Evolutionary conservation across 805 yeast genomes (phyloP).

Genomic region (Jamesozyma gamospora): DNA sequence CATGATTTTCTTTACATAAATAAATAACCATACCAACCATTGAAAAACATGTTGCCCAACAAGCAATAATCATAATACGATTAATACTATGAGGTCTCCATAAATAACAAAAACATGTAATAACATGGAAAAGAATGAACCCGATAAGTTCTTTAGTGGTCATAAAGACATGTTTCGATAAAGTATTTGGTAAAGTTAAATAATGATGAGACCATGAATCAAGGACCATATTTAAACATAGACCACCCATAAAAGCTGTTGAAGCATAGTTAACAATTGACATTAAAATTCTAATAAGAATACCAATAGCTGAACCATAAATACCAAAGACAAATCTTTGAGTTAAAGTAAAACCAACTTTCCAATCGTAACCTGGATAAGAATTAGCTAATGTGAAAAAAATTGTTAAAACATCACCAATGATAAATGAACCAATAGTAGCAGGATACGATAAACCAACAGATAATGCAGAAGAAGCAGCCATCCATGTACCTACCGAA

Average conservation of each 20-base stretch:
- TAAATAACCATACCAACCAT: conserved; percentile 33
- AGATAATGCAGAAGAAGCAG: conserved; percentile 35
- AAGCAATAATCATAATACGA: conserved; percentile 28
- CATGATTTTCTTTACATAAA: conserved; percentile 26
- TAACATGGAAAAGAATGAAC: conserved; percentile 34
- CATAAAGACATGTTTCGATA: conserved; percentile 27
- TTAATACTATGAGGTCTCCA: conserved; percentile 37
- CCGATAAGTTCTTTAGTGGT: conserved; percentile 30
- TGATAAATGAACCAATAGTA: conserved; percentile 34
- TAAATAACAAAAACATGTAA: conserved; percentile 32
- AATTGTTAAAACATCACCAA: conserved; percentile 32
- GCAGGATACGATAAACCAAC: conserved; percentile 37
- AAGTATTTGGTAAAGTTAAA: conserved; percentile 26
- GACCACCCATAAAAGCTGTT: conserved; percentile 37
- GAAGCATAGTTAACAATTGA: conserved; percentile 40
- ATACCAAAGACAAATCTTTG: conserved; percentile 39
- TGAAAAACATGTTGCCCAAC: conserved; percentile 31
- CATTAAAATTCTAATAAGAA: neutral
- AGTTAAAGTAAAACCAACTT: conserved; percentile 37
- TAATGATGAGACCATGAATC: conserved; percentile 33
- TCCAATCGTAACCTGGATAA: conserved; percentile 39
- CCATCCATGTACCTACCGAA: conserved; percentile 35
- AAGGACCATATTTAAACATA: conserved; percentile 30
- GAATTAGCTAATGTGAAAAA: conserved; percentile 36
- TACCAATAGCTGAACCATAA: conserved; percentile 6